These are phyloP conservation scores for Claviceps monticola DNA, from an alignment of 2,329 filamentous ascomycete species.

Conservation along the genomic window DNA sequence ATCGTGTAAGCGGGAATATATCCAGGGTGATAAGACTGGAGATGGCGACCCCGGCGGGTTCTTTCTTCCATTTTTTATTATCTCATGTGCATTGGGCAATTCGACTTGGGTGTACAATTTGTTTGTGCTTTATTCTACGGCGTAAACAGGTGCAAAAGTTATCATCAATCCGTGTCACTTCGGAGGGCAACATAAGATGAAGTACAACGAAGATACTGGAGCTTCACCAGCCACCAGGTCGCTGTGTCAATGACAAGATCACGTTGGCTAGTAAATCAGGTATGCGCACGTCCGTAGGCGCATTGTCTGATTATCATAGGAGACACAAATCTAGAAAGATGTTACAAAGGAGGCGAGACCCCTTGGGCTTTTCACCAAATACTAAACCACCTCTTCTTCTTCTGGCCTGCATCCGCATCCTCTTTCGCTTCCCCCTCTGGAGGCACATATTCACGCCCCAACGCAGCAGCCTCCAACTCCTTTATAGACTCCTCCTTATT, in stretches of 20 bases:
- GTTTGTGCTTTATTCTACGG: neutral
- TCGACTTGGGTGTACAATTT: neutral
- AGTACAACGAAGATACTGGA: neutral
- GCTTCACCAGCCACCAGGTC: neutral
- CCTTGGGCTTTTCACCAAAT: conserved; percentile 46
- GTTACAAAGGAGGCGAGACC: neutral
- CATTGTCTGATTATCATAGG: neutral
- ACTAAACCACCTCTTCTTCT: conserved; percentile 68
- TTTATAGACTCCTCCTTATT: conserved; percentile 22
- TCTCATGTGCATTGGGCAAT: neutral
- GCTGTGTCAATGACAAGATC: neutral
- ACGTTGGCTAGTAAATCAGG: neutral
- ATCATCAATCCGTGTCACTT: neutral
- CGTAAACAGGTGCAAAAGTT: neutral
- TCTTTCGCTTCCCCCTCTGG: conserved; percentile 14
- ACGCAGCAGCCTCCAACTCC: conserved; percentile 21
- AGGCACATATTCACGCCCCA: conserved; percentile 21
- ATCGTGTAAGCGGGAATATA: neutral
- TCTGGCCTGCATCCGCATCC: neutral
- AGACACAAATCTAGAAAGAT: neutral
- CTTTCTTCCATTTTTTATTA: neutral
- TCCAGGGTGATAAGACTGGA: neutral
- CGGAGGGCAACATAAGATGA: neutral
- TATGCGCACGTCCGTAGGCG: neutral
- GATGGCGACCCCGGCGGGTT: neutral